phyloP scores from a whole-genome alignment of 2,329 filamentous ascomycete species.

The Pseudocercospora vitis region DNA sequence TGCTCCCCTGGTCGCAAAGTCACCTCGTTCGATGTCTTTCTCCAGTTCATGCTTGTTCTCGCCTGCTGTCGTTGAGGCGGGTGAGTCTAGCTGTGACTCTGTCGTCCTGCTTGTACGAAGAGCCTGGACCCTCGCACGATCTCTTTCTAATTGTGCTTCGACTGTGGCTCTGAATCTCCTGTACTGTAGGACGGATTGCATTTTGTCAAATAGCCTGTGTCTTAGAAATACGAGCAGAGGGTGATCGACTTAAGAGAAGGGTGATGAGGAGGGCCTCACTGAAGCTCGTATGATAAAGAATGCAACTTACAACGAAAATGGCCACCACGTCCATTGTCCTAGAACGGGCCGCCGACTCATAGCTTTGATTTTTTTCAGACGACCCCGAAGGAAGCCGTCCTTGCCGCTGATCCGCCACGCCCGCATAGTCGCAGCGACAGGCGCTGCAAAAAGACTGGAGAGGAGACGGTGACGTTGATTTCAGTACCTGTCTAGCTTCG shows the following conservation, averaged over 20 bases:
- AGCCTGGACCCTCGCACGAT: constrained; percentile 22
- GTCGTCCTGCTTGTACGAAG: neutral
- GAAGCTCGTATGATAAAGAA: neutral
- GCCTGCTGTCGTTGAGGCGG: constrained; percentile 20
- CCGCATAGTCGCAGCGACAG: too few species aligned
- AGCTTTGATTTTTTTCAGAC: too few species aligned
- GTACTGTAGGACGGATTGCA: constrained; percentile 32
- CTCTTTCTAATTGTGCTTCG: constrained; percentile 30
- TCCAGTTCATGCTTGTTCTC: constrained; percentile 29
- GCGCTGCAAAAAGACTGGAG: too few species aligned
- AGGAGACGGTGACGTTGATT: too few species aligned
- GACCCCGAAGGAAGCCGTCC: too few species aligned
- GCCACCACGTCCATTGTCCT: too few species aligned
- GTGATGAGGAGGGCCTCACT: neutral
- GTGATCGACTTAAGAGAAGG: neutral
- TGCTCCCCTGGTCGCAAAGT: constrained; percentile 4
- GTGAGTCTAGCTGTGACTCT: constrained; percentile 9
- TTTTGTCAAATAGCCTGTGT: neutral
- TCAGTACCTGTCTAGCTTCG: too few species aligned
- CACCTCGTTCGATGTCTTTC: constrained; percentile 21
- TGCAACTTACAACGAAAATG: too few species aligned
- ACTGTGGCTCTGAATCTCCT: constrained; percentile 28
- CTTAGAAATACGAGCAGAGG: neutral
- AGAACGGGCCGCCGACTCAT: too few species aligned
- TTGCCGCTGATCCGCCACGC: too few species aligned